These are phyloP conservation scores for Pyricularia pennisetigena DNA, from an alignment of 2,329 filamentous ascomycete genomes.

Conservation along the genomic window DNA sequence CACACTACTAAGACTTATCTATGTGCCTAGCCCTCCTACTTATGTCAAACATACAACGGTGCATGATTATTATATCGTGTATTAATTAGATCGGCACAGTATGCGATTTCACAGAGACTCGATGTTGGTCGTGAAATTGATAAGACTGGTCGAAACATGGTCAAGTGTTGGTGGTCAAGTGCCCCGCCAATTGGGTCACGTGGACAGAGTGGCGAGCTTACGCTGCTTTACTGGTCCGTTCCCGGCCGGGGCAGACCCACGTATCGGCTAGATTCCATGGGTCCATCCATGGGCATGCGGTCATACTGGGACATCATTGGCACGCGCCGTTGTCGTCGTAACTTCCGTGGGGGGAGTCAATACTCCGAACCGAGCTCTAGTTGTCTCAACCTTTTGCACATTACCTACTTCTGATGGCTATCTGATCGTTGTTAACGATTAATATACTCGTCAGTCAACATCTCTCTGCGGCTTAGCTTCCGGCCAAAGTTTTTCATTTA, in stretches of 20 bases:
- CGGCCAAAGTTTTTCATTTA: not conserved
- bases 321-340: slow-evolving; percentile 4
- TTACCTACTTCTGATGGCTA: not conserved
- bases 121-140: not conserved
- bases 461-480: not conserved
- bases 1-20: too few relatives aligned
- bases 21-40: too few relatives aligned
- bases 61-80: not conserved
- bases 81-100: too few relatives aligned
- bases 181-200: not conserved
- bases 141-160: not conserved
- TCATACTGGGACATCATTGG: slow-evolving; percentile 2
- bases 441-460: not conserved
- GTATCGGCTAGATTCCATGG: not conserved
- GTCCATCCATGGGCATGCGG: not conserved
- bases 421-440: not conserved
- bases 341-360: slow-evolving; percentile 1
- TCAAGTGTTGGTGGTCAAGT: not conserved
- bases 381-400: not conserved
- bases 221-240: not conserved
- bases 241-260: not conserved
- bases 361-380: not conserved
- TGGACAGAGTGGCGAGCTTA: not conserved
- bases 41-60: not conserved
- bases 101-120: too few relatives aligned